phyloP scores from a whole-genome alignment of 176 grass and related monocot species.

The Triticum timopheevii region DNA sequence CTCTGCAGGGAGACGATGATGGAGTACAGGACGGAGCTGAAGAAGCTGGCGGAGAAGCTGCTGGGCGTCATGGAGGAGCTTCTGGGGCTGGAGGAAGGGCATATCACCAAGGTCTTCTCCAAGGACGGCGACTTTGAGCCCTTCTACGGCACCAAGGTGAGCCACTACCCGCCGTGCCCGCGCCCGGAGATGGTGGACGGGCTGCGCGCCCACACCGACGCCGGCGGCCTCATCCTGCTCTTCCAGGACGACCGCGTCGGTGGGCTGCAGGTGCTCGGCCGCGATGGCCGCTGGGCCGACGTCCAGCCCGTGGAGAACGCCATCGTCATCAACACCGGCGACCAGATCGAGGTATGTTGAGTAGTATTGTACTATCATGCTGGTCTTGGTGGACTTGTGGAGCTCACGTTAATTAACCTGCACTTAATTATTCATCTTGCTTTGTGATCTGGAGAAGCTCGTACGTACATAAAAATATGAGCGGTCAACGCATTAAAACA shows the following conservation, averaged over 20 bases:
- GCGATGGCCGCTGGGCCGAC: conserved; percentile 66
- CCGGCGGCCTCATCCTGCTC: conserved; percentile 84
- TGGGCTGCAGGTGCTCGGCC: conserved; percentile 69
- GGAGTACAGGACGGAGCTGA: conserved; percentile 71
- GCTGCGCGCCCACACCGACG: conserved; percentile 89
- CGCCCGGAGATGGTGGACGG: conserved; percentile 65
- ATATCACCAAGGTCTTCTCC: conserved; percentile 59
- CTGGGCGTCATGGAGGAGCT: conserved; percentile 79
- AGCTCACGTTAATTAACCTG: conserved; percentile 27
- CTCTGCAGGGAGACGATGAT: conserved; percentile 74
- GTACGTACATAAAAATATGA: background rate
- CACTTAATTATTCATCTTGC: conserved; percentile 24
- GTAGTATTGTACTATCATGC: background rate
- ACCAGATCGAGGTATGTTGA: conserved; percentile 70
- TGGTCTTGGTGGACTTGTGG: conserved; percentile 25
- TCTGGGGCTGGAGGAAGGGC: conserved; percentile 54
- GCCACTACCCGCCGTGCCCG: conserved; percentile 80
- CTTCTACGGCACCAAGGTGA: conserved; percentile 74
- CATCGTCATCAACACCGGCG: conserved; percentile 98
- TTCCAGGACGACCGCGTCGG: conserved; percentile 84
- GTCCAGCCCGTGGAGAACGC: conserved; percentile 76
- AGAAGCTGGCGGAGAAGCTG: conserved; percentile 64
- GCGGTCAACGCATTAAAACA: background rate
- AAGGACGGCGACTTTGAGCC: conserved; percentile 45
- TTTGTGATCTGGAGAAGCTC: background rate